phyloP scores from a whole-genome alignment of 257 asterid genomes.

The Eucommia ulmoides region DNA sequence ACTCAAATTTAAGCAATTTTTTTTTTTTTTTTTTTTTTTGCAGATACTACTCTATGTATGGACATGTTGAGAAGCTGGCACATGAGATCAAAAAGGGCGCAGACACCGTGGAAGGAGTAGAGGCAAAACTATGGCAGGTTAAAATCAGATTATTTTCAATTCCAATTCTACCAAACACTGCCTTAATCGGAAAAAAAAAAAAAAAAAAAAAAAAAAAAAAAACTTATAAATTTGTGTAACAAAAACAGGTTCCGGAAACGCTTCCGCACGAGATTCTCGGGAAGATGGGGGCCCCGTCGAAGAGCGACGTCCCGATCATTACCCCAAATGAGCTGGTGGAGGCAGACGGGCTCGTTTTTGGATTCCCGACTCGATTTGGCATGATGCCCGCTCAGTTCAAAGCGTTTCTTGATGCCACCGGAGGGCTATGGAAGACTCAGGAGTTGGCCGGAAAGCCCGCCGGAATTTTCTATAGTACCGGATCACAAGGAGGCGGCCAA shows the following conservation, averaged over 20 bases:
- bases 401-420: conserved; percentile 48
- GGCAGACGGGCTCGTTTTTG: conserved; percentile 45
- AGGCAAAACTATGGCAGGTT: conserved; percentile 66
- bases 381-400: conserved; percentile 67
- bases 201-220: too few relatives aligned
- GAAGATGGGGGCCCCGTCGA: conserved; percentile 48
- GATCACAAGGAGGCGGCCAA: conserved; percentile 61
- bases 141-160: not conserved
- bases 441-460: conserved; percentile 54
- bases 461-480: conserved; percentile 50
- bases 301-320: conserved; percentile 39
- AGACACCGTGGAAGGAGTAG: conserved; percentile 57
- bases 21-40: not conserved
- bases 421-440: conserved; percentile 43
- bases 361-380: conserved; percentile 62
- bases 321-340: conserved; percentile 33
- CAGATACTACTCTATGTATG: conserved; percentile 57
- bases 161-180: not conserved
- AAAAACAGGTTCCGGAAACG: conserved; percentile 41
- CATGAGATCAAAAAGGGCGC: conserved; percentile 67
- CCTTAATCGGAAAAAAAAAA: too few relatives aligned
- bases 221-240: not conserved
- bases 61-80: conserved; percentile 61
- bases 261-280: conserved; percentile 39
- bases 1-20: too few relatives aligned